These are phyloP conservation scores for Pythium dissimile DNA, from an alignment of 352 stramenopile species.

Conservation along the genomic window DNA sequence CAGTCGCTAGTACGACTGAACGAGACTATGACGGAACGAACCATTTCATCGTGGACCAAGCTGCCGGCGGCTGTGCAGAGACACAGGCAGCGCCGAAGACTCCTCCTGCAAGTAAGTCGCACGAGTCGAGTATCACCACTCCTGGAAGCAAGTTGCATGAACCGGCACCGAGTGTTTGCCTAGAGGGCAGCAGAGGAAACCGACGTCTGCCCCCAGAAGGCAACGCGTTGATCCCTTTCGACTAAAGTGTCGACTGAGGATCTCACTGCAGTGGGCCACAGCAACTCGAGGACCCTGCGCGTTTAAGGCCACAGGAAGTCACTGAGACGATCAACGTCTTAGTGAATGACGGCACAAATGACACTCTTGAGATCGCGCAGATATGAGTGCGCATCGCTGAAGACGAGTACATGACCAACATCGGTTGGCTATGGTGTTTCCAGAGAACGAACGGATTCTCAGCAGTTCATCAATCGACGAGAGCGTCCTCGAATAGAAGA, in stretches of 20 bases:
- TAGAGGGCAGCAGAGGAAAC: slow-evolving; percentile 5
- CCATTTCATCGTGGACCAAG: not conserved
- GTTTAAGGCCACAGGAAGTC: slow-evolving; percentile 5
- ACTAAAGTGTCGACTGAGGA: slow-evolving; percentile 1
- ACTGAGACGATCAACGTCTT: slow-evolving; percentile 10
- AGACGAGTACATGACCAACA: slow-evolving; percentile 6
- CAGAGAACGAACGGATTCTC: slow-evolving; percentile 3
- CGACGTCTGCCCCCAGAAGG: slow-evolving; percentile 2
- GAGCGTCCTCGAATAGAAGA: slow-evolving; percentile 2
- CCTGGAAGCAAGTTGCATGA: slow-evolving; percentile 1
- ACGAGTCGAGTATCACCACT: not conserved
- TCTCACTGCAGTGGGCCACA: slow-evolving; percentile 1
- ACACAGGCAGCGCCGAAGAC: slow-evolving; percentile 1
- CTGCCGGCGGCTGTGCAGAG: not conserved
- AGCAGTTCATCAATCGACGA: slow-evolving; percentile 8
- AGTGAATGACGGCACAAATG: slow-evolving; percentile 3
- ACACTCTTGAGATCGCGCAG: slow-evolving; percentile 5
- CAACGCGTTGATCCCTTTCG: slow-evolving; percentile 3
- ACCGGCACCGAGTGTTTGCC: not conserved
- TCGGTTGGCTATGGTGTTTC: slow-evolving; percentile 6
- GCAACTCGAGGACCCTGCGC: slow-evolving; percentile 3
- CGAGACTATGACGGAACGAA: not conserved
- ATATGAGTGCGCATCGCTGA: slow-evolving; percentile 4
- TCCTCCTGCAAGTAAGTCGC: slow-evolving; percentile 1
- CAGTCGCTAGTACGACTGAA: slow-evolving; percentile 10